These are phyloP conservation scores for Dactylellina sp. DNA, from an alignment of 2,329 filamentous ascomycete genomes.

Conservation along the genomic window DNA sequence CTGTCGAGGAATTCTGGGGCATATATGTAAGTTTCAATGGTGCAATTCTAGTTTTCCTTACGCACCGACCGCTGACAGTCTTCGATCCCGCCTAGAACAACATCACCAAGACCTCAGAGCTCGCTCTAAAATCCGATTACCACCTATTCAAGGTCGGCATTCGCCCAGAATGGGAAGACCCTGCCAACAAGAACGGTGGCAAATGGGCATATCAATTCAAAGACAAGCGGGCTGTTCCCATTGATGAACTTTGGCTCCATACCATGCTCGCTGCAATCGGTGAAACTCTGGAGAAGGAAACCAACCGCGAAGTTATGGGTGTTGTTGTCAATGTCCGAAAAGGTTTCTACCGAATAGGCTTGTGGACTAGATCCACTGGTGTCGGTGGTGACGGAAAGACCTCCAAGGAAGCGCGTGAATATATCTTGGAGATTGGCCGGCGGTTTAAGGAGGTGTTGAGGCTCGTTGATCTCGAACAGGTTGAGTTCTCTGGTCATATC, in stretches of 20 bases:
- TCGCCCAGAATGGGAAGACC: slow-evolving; percentile 97
- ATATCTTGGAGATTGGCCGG: slow-evolving; percentile 84
- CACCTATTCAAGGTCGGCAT: slow-evolving; percentile 99
- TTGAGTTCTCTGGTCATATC: slow-evolving; percentile 97
- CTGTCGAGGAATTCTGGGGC: slow-evolving; percentile 99
- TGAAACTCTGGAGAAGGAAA: slow-evolving; percentile 93
- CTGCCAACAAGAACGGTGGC: slow-evolving; percentile 98
- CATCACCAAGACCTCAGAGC: slow-evolving; percentile 93
- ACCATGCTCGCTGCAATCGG: slow-evolving; percentile 97
- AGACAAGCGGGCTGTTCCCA: slow-evolving; percentile 89
- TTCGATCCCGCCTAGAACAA: slow-evolving; percentile 79
- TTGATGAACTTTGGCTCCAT: slow-evolving; percentile 96
- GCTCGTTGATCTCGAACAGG: slow-evolving; percentile 77
- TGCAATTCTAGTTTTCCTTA: too few species aligned
- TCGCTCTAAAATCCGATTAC: slow-evolving; percentile 98
- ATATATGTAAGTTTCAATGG: slow-evolving; percentile 89
- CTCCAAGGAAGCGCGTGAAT: slow-evolving; percentile 83
- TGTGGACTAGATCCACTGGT: slow-evolving; percentile 96
- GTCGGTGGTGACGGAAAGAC: slow-evolving; percentile 82
- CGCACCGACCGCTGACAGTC: slow-evolving; percentile 13
- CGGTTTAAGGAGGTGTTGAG: slow-evolving; percentile 93
- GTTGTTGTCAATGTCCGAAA: slow-evolving; percentile 99
- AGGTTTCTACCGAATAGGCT: slow-evolving; percentile 95
- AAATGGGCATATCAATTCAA: slow-evolving; percentile 99
- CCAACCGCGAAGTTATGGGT: slow-evolving; percentile 96